Percentiles rank a stretch among this genome's conserved stretches.
These are phyloP conservation scores for Hyphopichia khmerensis DNA, from an alignment of 1,139 yeast species.

Conservation along the genomic window DNA sequence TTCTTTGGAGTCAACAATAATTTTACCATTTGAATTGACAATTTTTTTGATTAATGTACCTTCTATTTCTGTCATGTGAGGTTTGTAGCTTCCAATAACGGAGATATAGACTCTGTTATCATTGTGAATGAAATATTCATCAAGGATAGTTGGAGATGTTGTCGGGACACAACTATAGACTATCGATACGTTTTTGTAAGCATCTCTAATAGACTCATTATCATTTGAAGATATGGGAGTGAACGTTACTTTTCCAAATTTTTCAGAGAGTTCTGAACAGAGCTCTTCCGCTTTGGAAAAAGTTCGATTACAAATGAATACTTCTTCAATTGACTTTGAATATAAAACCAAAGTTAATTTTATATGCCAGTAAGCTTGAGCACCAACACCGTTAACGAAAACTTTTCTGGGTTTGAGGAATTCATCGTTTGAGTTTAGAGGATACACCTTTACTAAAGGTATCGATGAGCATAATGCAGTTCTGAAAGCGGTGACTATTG, in stretches of 20 bases:
- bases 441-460: slow-evolving; percentile 41
- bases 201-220: neutral
- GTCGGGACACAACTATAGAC: slow-evolving; percentile 64
- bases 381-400: slow-evolving; percentile 63
- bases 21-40: slow-evolving; percentile 23
- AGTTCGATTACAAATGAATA: slow-evolving; percentile 50
- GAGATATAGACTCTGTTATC: slow-evolving; percentile 47
- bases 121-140: slow-evolving; percentile 27
- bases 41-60: slow-evolving; percentile 35
- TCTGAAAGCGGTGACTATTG: slow-evolving; percentile 62
- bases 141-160: slow-evolving; percentile 44
- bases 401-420: slow-evolving; percentile 23
- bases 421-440: slow-evolving; percentile 10
- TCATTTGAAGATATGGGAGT: neutral
- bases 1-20: slow-evolving; percentile 60
- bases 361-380: slow-evolving; percentile 68
- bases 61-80: slow-evolving; percentile 67
- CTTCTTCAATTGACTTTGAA: slow-evolving; percentile 28
- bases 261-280: neutral
- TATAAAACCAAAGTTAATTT: slow-evolving; percentile 45
- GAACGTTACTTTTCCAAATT: neutral
- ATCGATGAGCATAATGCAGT: slow-evolving; percentile 62
- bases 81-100: slow-evolving; percentile 68
- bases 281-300: slow-evolving; percentile 39
- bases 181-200: slow-evolving; percentile 14